Evolutionary conservation across 305 asterid species (phyloP).

Genomic region (Fraxinus baroniana): DNA sequence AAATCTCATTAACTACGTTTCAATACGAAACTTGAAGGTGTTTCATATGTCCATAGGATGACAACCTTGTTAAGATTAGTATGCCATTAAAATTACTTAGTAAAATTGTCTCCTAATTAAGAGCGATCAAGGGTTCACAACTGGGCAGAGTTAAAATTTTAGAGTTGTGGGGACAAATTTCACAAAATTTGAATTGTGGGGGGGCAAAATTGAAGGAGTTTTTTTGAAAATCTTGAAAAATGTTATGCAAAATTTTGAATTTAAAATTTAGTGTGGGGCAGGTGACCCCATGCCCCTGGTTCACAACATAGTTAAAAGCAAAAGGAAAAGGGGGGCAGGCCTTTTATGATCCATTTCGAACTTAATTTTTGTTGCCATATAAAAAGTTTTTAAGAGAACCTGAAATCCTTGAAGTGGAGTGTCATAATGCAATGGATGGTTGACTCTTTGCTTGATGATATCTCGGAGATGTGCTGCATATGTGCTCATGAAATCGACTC

Average conservation of each 20-base stretch:
- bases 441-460: conserved; percentile 64
- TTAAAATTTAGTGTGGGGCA: no score
- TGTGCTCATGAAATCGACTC: conserved; percentile 74
- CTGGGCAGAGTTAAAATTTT: no score
- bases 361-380: background rate
- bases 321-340: background rate
- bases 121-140: no score
- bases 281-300: no score
- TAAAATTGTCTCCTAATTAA: no score
- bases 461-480: conserved; percentile 68
- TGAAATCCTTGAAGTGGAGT: conserved; percentile 76
- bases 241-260: no score
- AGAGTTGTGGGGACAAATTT: no score
- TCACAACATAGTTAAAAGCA: no score
- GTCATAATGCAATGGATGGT: conserved; percentile 72
- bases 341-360: background rate
- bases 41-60: background rate
- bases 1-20: background rate
- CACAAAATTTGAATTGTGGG: no score
- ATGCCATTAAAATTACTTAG: no score
- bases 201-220: no score
- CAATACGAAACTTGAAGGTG: background rate
- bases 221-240: no score
- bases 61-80: background rate
- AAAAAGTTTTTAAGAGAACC: conserved; percentile 33